Percentiles rank a stretch among this genome's conserved stretches.
These are phyloP conservation scores for Verticillium nubilum DNA, from an alignment of 2,329 filamentous ascomycete genomes.

Conservation along the genomic window DNA sequence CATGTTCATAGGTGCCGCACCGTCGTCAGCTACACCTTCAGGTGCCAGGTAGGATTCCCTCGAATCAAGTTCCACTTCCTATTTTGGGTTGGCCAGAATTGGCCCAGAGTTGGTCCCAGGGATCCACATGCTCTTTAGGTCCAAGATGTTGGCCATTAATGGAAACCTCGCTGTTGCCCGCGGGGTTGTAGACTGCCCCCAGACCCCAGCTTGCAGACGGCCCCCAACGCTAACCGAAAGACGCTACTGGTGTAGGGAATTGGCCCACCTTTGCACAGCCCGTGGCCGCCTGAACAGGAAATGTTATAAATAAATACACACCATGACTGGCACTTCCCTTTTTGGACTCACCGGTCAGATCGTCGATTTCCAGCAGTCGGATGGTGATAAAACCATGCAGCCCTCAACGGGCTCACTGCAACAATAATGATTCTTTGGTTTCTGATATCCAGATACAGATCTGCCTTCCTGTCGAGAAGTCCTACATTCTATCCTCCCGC, in stretches of 20 bases:
- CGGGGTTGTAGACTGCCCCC: too few relatives aligned
- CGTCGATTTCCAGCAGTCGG: neutral
- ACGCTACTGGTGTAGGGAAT: neutral
- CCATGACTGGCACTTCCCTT: neutral
- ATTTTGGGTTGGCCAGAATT: neutral
- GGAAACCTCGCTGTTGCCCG: neutral
- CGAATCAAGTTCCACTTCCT: neutral
- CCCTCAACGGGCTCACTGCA: neutral
- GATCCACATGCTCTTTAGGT: neutral
- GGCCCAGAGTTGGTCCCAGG: neutral
- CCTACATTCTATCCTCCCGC: neutral
- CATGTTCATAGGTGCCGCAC: neutral
- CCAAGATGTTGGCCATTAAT: neutral
- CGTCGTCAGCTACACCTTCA: neutral
- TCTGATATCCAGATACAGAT: neutral
- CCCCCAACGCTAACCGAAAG: neutral
- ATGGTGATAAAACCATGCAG: neutral
- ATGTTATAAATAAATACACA: neutral
- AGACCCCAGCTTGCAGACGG: too few relatives aligned
- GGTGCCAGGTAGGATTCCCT: neutral
- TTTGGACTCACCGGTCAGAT: neutral
- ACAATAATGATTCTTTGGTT: neutral
- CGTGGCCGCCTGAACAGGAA: neutral
- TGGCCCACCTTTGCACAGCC: neutral
- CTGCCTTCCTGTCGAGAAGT: neutral